phyloP scores from a whole-genome alignment of 805 yeast genomes.

The Yarrowia sp. region DNA sequence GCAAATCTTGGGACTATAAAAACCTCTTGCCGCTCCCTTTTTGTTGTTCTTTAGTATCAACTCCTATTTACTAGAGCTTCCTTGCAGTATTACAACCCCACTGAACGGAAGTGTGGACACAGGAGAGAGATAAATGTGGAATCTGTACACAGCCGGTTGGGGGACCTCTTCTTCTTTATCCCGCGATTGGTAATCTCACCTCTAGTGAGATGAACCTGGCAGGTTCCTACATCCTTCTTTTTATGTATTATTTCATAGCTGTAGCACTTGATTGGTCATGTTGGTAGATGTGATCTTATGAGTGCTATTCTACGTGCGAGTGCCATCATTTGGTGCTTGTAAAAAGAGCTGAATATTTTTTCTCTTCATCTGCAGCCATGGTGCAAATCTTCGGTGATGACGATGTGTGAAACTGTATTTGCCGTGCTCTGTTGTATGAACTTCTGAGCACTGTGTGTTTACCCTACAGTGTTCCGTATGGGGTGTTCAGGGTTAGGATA shows the following conservation, averaged over 20 bases:
- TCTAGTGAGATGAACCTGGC: constrained; percentile 27
- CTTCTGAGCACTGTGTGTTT: no score
- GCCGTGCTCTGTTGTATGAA: no score
- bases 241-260: not conserved
- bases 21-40: not conserved
- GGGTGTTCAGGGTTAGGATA: no score
- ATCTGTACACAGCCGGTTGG: constrained; percentile 27
- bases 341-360: no score
- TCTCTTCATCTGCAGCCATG: no score
- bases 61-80: constrained; percentile 28
- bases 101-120: constrained; percentile 27
- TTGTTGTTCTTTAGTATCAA: constrained; percentile 19
- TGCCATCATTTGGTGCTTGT: no score
- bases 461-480: no score
- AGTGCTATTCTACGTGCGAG: no score
- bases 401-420: no score
- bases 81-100: constrained; percentile 18
- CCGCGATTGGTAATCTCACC: constrained; percentile 27
- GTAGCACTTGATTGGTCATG: no score
- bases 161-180: constrained; percentile 24
- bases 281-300: no score
- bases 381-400: no score
- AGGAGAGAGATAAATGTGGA: constrained; percentile 27
- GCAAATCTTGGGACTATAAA: not conserved
- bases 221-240: constrained; percentile 18